Evolutionary conservation across 768 basidiomycete species (phyloP).

Genomic region (Mycena belliarum): DNA sequence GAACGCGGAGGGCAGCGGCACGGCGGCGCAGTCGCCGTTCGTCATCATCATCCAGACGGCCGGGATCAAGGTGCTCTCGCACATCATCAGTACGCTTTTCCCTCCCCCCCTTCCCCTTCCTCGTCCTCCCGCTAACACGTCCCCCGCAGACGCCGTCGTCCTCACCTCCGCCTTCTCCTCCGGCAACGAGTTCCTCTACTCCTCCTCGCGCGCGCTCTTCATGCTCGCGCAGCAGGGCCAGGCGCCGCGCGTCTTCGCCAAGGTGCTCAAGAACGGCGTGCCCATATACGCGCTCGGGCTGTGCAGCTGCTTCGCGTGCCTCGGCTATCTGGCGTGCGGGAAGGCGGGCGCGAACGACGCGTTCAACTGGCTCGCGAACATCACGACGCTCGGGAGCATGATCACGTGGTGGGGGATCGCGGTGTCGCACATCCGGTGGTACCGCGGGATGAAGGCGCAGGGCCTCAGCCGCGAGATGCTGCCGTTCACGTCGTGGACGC

Average conservation of each 20-base stretch:
- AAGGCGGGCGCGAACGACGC: constrained; percentile 35
- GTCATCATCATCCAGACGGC: constrained; percentile 46
- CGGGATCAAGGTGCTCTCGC: constrained; percentile 48
- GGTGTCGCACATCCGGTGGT: constrained; percentile 39
- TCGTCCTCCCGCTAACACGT: no score
- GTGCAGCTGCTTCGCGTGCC: constrained; percentile 34
- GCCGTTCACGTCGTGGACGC: constrained; percentile 23
- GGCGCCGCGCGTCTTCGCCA: constrained; percentile 50
- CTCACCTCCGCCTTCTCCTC: constrained; percentile 59
- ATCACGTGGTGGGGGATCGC: constrained; percentile 48
- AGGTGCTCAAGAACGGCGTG: constrained; percentile 35
- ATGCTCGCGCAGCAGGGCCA: constrained; percentile 54
- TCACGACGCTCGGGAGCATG: constrained; percentile 30
- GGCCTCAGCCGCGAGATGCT: constrained; percentile 23
- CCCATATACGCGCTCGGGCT: constrained; percentile 40
- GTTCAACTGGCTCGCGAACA: constrained; percentile 45
- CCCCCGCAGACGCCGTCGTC: constrained; percentile 33
- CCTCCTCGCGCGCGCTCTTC: constrained; percentile 49
- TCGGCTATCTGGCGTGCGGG: constrained; percentile 44
- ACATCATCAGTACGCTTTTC: constrained; percentile 37
- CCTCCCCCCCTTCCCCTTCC: no score
- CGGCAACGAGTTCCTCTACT: constrained; percentile 55
- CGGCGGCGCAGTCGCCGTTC: constrained; percentile 34
- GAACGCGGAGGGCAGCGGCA: constrained; percentile 25
- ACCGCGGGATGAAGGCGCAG: constrained; percentile 38